Percentiles rank a stretch among this genome's conserved stretches.
Evolutionary conservation across 768 basidiomycete genomes (phyloP).

Genomic region (Calocera viscosa): DNA sequence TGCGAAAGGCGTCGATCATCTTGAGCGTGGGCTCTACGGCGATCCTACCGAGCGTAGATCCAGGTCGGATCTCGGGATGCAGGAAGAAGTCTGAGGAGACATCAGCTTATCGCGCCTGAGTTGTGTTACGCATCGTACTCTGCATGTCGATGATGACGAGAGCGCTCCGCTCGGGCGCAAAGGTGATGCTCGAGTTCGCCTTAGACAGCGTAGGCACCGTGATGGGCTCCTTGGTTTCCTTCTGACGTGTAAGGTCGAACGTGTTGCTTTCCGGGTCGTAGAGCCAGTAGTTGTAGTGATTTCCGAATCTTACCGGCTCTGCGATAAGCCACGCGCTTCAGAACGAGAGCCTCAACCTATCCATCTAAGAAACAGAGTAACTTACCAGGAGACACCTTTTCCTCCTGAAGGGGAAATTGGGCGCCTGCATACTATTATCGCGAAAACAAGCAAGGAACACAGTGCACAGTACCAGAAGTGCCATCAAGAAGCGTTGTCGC

Average conservation of each 20-base stretch:
- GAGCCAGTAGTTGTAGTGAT: conserved; percentile 12
- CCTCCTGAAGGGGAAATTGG: no score
- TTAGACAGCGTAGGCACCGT: not conserved
- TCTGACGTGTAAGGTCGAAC: conserved; percentile 11
- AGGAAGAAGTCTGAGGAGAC: conserved; percentile 42
- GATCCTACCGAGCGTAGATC: conserved; percentile 38
- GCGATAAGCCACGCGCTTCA: no score
- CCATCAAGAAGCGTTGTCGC: no score
- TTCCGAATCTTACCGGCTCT: not conserved
- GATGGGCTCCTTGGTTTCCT: not conserved
- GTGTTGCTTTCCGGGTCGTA: conserved; percentile 7
- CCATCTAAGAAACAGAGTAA: no score
- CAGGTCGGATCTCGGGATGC: conserved; percentile 42
- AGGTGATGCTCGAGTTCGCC: conserved; percentile 28
- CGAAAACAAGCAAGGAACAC: no score
- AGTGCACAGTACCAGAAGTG: no score
- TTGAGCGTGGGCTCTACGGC: conserved; percentile 37
- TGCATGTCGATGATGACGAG: conserved; percentile 64
- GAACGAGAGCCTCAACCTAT: no score
- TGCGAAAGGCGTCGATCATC: conserved; percentile 19
- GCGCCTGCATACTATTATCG: no score
- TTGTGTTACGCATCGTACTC: conserved; percentile 32
- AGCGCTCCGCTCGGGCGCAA: conserved; percentile 40
- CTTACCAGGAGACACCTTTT: no score
- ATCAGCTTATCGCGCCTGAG: not conserved